A percentile compares a stretch with the other conserved stretches of the same genome.
These are phyloP conservation scores for Nakaseomyces delphensis DNA, from an alignment of 1,139 yeast species.

Conservation along the genomic window DNA sequence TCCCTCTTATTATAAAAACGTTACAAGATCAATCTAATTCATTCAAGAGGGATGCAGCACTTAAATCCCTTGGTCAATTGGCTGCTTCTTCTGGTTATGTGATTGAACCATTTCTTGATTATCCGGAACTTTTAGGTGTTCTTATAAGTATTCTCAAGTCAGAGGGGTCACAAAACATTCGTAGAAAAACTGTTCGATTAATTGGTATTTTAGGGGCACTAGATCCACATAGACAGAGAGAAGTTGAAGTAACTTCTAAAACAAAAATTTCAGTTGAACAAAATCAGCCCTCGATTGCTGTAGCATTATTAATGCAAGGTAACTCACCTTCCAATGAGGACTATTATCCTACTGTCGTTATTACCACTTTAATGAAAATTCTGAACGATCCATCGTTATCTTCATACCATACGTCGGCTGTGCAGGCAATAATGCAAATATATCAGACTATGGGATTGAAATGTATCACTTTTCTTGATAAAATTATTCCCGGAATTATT, in stretches of 20 bases:
- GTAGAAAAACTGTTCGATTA: constrained; percentile 80
- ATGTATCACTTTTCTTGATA: constrained; percentile 79
- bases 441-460: constrained; percentile 82
- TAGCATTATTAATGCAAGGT: constrained; percentile 84
- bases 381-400: constrained; percentile 77
- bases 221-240: constrained; percentile 93
- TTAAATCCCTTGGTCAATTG: constrained; percentile 78
- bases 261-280: constrained; percentile 64
- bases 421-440: constrained; percentile 85
- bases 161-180: constrained; percentile 65
- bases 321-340: constrained; percentile 92
- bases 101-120: constrained; percentile 86
- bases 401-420: constrained; percentile 81
- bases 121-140: constrained; percentile 80
- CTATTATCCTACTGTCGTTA: constrained; percentile 92
- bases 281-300: constrained; percentile 83
- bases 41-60: constrained; percentile 79
- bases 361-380: constrained; percentile 72
- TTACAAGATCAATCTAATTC: constrained; percentile 91
- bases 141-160: constrained; percentile 73
- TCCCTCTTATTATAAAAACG: constrained; percentile 82
- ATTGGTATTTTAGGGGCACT: constrained; percentile 92
- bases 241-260: constrained; percentile 64
- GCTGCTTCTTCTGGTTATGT: constrained; percentile 92
- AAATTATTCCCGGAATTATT: constrained; percentile 80